Conservation (phyloP, 108 stramenopile genomes). For the Skeletonema costatum region DNA sequence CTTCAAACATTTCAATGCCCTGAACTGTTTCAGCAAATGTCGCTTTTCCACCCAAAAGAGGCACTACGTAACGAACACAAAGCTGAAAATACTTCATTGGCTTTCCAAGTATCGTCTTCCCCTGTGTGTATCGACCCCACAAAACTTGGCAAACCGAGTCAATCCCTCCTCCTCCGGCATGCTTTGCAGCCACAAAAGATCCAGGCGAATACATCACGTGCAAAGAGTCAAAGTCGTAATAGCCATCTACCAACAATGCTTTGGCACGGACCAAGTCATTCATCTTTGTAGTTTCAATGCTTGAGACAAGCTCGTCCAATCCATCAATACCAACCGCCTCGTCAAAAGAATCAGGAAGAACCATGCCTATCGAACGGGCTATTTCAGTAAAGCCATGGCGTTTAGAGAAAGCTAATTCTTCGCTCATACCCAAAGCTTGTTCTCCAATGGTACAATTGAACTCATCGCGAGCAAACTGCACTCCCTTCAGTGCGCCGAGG, state of each 20-base stretch:
- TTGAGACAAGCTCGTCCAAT: constrained; percentile 54
- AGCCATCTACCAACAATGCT: constrained; percentile 36
- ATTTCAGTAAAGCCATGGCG: constrained; percentile 58
- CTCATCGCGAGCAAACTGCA: constrained; percentile 54
- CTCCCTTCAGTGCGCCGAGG: constrained; percentile 61
- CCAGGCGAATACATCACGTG: constrained; percentile 43
- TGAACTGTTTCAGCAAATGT: constrained; percentile 71
- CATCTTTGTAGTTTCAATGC: constrained; percentile 39
- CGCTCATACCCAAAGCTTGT: neutral
- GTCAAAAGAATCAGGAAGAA: constrained; percentile 5
- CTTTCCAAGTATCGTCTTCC: constrained; percentile 54
- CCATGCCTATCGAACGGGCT: constrained; percentile 47
- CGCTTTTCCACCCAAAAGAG: constrained; percentile 40
- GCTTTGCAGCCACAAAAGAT: constrained; percentile 56
- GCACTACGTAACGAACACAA: constrained; percentile 60
- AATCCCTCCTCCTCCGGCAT: constrained; percentile 55
- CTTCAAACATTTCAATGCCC: constrained; percentile 67
- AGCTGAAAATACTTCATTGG: constrained; percentile 56
- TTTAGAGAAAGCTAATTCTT: constrained; percentile 39
- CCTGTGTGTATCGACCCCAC: constrained; percentile 65
- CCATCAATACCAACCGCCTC: constrained; percentile 51
- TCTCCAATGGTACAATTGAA: constrained; percentile 52
- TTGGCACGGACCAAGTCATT: constrained; percentile 24
- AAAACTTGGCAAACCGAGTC: constrained; percentile 61
- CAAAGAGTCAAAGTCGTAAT: constrained; percentile 70